These are phyloP conservation scores for Bipolaris sorokiniana DNA, from an alignment of 2,329 filamentous ascomycete genomes.

Conservation along the genomic window DNA sequence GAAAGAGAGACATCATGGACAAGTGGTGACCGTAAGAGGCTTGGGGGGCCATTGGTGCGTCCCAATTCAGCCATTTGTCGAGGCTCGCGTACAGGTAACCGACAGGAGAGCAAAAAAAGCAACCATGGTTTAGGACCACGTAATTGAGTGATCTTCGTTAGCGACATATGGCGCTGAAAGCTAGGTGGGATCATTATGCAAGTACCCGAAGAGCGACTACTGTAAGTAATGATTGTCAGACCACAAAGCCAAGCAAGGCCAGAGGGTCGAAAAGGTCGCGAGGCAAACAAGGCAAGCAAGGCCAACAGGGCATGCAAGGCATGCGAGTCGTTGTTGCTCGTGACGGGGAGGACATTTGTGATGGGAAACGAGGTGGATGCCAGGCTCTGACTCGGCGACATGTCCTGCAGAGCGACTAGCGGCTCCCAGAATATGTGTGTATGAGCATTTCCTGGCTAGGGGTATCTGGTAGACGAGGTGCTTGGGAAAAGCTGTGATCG, in stretches of 20 bases:
- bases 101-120: conserved; percentile 3
- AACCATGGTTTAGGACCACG: conserved; percentile 2
- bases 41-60: not conserved
- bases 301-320: not conserved
- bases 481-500: conserved; percentile 4
- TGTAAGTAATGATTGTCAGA: conserved; percentile 8
- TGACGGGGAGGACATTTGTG: not conserved
- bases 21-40: not conserved
- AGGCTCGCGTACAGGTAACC: conserved; percentile 3
- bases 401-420: conserved; percentile 9
- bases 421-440: not conserved
- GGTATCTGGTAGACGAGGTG: conserved; percentile 11
- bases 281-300: not conserved
- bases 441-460: conserved; percentile 4
- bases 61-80: conserved; percentile 1
- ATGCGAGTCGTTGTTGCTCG: conserved; percentile 1
- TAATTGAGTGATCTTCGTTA: conserved; percentile 1
- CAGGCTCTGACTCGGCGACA: conserved; percentile 1
- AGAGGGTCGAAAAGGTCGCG: not conserved
- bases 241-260: conserved; percentile 7
- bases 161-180: conserved; percentile 7
- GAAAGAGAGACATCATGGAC: not conserved
- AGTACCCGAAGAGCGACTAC: conserved; percentile 3
- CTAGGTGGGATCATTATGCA: conserved; percentile 10
- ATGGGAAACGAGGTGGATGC: not conserved